Percentiles rank a stretch among this genome's conserved stretches.
phyloP scores from a whole-genome alignment of 163 green algal species.

The Coccomyxa subellipsoidea region DNA sequence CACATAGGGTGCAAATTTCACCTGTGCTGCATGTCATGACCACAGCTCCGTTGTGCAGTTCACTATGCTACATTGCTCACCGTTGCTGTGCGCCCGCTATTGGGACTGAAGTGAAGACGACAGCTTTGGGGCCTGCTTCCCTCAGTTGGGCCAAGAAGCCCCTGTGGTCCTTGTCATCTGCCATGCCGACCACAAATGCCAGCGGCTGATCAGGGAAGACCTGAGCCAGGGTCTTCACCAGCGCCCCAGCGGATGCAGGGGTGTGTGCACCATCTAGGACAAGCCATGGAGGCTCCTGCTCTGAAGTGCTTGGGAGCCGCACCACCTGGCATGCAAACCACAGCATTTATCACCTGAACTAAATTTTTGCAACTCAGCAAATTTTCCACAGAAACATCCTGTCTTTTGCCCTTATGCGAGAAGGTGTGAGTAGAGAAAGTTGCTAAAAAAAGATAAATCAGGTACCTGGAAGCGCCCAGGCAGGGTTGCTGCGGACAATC shows the following conservation, averaged over 20 bases:
- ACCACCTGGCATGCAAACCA: neutral
- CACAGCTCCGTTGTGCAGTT: too few species aligned
- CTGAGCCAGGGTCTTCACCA: slow-evolving; percentile 51
- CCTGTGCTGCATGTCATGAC: too few species aligned
- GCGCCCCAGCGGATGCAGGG: slow-evolving; percentile 54
- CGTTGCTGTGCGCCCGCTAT: slow-evolving; percentile 59
- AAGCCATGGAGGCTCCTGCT: slow-evolving; percentile 23
- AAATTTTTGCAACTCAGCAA: too few species aligned
- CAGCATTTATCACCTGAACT: neutral
- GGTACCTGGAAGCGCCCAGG: slow-evolving; percentile 74
- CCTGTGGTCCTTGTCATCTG: slow-evolving; percentile 76
- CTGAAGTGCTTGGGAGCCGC: neutral
- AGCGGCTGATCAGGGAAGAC: slow-evolving; percentile 62
- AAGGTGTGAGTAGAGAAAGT: neutral
- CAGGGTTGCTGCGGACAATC: slow-evolving; percentile 49
- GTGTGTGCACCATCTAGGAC: slow-evolving; percentile 88
- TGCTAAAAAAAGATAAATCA: too few species aligned
- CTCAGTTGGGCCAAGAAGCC: slow-evolving; percentile 52
- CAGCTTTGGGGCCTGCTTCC: slow-evolving; percentile 36
- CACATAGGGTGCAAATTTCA: too few species aligned
- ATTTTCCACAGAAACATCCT: too few species aligned
- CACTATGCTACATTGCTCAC: neutral
- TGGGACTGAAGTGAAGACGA: slow-evolving; percentile 64
- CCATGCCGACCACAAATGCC: slow-evolving; percentile 78
- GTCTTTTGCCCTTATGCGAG: neutral